Conservation (phyloP, 768 basidiomycete genomes). For the Suillus sp. region DNA sequence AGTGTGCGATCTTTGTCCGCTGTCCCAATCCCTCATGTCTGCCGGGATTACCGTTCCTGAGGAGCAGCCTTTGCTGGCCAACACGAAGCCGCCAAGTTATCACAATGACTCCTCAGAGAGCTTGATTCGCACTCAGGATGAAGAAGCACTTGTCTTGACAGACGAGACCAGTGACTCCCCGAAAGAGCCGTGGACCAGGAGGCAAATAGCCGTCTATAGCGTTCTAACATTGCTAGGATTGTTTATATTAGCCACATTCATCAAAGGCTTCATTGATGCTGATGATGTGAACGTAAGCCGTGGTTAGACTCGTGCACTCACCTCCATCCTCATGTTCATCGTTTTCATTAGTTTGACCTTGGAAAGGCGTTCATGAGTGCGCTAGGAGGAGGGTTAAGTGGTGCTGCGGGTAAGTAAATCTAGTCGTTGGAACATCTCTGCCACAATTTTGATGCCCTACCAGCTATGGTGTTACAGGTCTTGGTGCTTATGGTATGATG, state of each 20-base stretch:
- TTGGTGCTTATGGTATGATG: conserved; percentile 70
- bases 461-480: conserved; percentile 95
- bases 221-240: conserved; percentile 39
- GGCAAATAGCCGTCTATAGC: conserved; percentile 29
- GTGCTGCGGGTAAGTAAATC: conserved; percentile 65
- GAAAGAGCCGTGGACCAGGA: conserved; percentile 18
- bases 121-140: conserved; percentile 9
- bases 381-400: conserved; percentile 87
- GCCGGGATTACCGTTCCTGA: conserved; percentile 17
- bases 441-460: conserved; percentile 11
- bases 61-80: conserved; percentile 27
- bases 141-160: conserved; percentile 17
- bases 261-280: conserved; percentile 72
- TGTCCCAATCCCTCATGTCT: conserved; percentile 1
- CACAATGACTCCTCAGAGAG: conserved; percentile 9
- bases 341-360: conserved; percentile 69
- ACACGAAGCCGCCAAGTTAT: conserved; percentile 22
- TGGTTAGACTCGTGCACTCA: conserved; percentile 21
- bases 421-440: conserved; percentile 2
- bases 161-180: conserved; percentile 5
- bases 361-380: conserved; percentile 76
- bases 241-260: conserved; percentile 49
- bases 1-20: background rate
- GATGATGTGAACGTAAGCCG: conserved; percentile 64
- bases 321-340: conserved; percentile 48